A percentile compares a stretch with the other conserved stretches of the same genome.
Evolutionary conservation across 345 rosid species (phyloP).

Genomic region (Sisymbrium irio): DNA sequence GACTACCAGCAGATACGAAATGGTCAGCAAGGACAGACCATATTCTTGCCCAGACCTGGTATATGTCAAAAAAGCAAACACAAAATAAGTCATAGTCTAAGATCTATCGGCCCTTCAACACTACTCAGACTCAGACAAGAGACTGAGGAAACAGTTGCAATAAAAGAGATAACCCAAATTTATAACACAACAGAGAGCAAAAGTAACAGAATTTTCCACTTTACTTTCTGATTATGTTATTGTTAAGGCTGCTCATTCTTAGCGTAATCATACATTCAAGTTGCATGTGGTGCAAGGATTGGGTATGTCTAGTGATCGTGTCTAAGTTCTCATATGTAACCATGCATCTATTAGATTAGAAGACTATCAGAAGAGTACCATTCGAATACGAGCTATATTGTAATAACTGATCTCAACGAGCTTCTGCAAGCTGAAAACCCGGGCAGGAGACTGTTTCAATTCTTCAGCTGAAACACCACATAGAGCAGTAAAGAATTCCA

Average conservation of each 20-base stretch:
- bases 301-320: not conserved
- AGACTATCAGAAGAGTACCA: conserved; percentile 56
- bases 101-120: conserved; percentile 4
- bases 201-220: not conserved
- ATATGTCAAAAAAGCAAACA: conserved; percentile 30
- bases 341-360: conserved; percentile 17
- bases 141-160: conserved; percentile 15
- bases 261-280: conserved; percentile 21
- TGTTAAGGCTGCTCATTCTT: conserved; percentile 8
- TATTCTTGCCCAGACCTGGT: conserved; percentile 93
- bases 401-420: conserved; percentile 99
- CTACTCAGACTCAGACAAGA: not conserved
- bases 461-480: conserved; percentile 98
- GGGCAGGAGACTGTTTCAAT: conserved; percentile 93
- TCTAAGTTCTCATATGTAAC: conserved; percentile 10
- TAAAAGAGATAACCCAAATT: not conserved
- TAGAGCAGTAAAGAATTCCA: conserved; percentile 95
- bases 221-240: conserved; percentile 10
- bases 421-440: conserved; percentile 98
- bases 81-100: conserved; percentile 1
- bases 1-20: conserved; percentile 92
- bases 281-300: conserved; percentile 11
- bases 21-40: conserved; percentile 91
- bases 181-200: not conserved
- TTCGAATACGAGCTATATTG: conserved; percentile 94